phyloP scores from a whole-genome alignment of 495 filamentous ascomycete species.

The Neurospora tetraspora region DNA sequence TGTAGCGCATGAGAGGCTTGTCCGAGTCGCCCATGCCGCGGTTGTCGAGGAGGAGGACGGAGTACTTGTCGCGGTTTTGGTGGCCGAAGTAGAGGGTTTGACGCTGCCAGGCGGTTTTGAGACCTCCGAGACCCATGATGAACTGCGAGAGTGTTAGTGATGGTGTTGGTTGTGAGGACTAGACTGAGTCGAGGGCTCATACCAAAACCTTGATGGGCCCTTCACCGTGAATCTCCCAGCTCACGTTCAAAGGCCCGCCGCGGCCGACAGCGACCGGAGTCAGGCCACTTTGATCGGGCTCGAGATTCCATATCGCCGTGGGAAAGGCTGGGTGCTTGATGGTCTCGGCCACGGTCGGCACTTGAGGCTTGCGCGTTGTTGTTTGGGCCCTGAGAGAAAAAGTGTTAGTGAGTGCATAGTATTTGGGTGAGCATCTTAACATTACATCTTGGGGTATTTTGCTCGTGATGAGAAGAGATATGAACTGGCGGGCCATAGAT shows the following conservation, averaged over 20 bases:
- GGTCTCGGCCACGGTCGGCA: constrained; percentile 31
- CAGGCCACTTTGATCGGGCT: constrained; percentile 46
- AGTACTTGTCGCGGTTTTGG: constrained; percentile 52
- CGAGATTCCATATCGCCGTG: constrained; percentile 50
- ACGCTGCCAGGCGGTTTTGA: constrained; percentile 60
- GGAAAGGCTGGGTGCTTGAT: constrained; percentile 34
- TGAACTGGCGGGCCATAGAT: not conserved
- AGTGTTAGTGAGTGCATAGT: not conserved
- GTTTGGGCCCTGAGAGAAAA: not conserved
- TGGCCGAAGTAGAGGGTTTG: constrained; percentile 71
- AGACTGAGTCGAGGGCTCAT: constrained; percentile 26
- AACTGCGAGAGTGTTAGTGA: constrained; percentile 30
- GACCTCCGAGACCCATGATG: constrained; percentile 54
- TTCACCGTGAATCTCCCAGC: constrained; percentile 69
- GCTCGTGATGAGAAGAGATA: not conserved
- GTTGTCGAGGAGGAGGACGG: constrained; percentile 67
- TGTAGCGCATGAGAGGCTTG: constrained; percentile 63
- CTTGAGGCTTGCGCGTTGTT: not conserved
- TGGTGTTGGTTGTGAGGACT: constrained; percentile 6
- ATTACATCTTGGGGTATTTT: not conserved
- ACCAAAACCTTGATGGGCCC: constrained; percentile 63
- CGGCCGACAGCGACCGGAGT: constrained; percentile 51
- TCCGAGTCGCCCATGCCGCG: constrained; percentile 68
- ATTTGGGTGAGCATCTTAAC: not conserved
- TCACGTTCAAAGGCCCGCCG: constrained; percentile 60